phyloP scores from a whole-genome alignment of 2,329 filamentous ascomycete genomes.

The Sporothrix mexicana region DNA sequence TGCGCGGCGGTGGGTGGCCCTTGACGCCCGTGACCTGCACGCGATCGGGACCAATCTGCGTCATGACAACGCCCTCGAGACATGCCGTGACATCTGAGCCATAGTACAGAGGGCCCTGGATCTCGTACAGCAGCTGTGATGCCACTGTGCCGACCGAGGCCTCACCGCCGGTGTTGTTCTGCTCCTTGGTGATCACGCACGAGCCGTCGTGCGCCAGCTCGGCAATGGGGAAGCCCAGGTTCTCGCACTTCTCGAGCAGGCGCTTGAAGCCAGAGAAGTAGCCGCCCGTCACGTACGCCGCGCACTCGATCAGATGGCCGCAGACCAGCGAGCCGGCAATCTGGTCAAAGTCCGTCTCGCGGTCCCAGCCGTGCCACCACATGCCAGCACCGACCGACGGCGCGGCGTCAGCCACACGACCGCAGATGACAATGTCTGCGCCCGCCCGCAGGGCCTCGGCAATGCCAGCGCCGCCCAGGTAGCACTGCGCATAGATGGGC shows the following conservation, averaged over 20 bases:
- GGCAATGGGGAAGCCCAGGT: constrained; percentile 56
- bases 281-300: constrained; percentile 52
- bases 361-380: constrained; percentile 57
- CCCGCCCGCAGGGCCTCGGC: constrained; percentile 44
- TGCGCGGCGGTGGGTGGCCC: constrained; percentile 44
- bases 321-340: constrained; percentile 52
- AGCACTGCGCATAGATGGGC: constrained; percentile 43
- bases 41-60: constrained; percentile 48
- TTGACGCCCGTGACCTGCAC: constrained; percentile 46
- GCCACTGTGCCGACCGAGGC: constrained; percentile 35
- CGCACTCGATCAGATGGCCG: constrained; percentile 53
- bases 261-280: constrained; percentile 56
- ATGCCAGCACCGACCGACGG: constrained; percentile 55
- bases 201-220: constrained; percentile 54
- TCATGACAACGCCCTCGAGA: constrained; percentile 48
- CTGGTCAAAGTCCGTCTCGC: constrained; percentile 48
- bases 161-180: constrained; percentile 38
- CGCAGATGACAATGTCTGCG: constrained; percentile 49
- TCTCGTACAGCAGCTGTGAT: constrained; percentile 47
- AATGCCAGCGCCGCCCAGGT: constrained; percentile 52
- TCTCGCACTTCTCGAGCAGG: constrained; percentile 47
- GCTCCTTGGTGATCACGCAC: constrained; percentile 42
- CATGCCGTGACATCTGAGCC: constrained; percentile 44
- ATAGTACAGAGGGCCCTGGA: constrained; percentile 48
- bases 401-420: constrained; percentile 48